Evolutionary conservation across 805 yeast genomes (phyloP).

Genomic region (Kodamaea kakaduensis): DNA sequence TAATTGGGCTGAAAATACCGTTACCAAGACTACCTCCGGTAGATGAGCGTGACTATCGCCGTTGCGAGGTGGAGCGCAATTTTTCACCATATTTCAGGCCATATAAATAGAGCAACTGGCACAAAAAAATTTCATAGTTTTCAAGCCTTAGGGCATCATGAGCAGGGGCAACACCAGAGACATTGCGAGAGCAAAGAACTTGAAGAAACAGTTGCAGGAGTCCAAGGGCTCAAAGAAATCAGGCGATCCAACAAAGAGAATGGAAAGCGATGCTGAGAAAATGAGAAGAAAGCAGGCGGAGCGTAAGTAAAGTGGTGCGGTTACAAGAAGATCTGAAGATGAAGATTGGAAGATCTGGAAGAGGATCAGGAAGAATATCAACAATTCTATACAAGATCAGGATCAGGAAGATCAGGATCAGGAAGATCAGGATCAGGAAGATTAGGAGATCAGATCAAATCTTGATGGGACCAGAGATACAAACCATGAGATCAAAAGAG

Average conservation of each 20-base stretch:
- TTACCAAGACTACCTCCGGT: neutral
- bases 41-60: constrained; percentile 1
- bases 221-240: constrained; percentile 56
- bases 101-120: constrained; percentile 1
- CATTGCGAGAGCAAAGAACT: constrained; percentile 82
- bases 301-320: constrained; percentile 59
- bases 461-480: no score
- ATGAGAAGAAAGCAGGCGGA: constrained; percentile 85
- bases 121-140: constrained; percentile 4
- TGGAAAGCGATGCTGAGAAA: constrained; percentile 86
- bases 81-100: neutral
- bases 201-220: constrained; percentile 69
- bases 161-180: constrained; percentile 97
- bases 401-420: no score
- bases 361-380: no score
- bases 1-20: no score
- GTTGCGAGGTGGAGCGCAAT: constrained; percentile 6
- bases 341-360: constrained; percentile 50
- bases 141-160: constrained; percentile 41
- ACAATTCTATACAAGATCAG: no score
- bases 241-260: constrained; percentile 83
- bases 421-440: no score
- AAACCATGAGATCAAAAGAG: no score
- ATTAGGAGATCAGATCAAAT: no score
- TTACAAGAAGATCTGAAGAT: constrained; percentile 37